These are phyloP conservation scores for Pseudodiploospora longispora DNA, from an alignment of 2,329 filamentous ascomycete genomes.

Conservation along the genomic window DNA sequence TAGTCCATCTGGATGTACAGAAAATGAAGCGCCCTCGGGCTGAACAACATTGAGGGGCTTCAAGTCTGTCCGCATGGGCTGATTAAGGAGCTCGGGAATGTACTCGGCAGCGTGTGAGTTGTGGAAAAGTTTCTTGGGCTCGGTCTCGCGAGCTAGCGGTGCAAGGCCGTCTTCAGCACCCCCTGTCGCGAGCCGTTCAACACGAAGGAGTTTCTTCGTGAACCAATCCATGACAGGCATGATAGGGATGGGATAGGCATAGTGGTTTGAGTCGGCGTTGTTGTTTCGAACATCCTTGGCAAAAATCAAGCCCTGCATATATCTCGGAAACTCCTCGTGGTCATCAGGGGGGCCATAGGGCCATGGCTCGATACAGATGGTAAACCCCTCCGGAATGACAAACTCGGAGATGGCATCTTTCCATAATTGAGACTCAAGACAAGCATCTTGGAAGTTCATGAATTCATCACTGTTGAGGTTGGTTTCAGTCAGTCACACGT, in stretches of 20 bases:
- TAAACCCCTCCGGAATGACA: constrained; percentile 35
- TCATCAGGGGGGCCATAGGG: constrained; percentile 50
- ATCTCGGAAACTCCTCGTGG: constrained; percentile 31
- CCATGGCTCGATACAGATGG: constrained; percentile 49
- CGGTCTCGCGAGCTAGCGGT: constrained; percentile 23
- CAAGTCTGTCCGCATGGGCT: constrained; percentile 40
- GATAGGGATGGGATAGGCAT: constrained; percentile 52
- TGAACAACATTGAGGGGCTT: constrained; percentile 69
- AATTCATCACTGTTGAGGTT: constrained; percentile 28
- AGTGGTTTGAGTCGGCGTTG: constrained; percentile 52
- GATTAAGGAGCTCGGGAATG: constrained; percentile 41
- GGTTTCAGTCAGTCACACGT: neutral
- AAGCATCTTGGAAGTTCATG: constrained; percentile 29
- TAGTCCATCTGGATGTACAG: constrained; percentile 39
- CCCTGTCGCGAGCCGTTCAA: constrained; percentile 48
- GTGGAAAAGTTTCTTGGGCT: constrained; percentile 38
- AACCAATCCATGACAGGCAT: constrained; percentile 51
- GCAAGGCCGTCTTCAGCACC: constrained; percentile 37
- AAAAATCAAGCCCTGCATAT: constrained; percentile 44
- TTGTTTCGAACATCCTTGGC: constrained; percentile 33
- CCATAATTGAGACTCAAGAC: constrained; percentile 36
- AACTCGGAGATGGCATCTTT: constrained; percentile 40
- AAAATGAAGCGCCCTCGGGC: constrained; percentile 59
- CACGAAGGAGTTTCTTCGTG: constrained; percentile 45
- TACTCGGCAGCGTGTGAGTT: constrained; percentile 35